These are phyloP conservation scores for Xylariales sp. DNA, from an alignment of 2,329 filamentous ascomycete genomes.

Conservation along the genomic window DNA sequence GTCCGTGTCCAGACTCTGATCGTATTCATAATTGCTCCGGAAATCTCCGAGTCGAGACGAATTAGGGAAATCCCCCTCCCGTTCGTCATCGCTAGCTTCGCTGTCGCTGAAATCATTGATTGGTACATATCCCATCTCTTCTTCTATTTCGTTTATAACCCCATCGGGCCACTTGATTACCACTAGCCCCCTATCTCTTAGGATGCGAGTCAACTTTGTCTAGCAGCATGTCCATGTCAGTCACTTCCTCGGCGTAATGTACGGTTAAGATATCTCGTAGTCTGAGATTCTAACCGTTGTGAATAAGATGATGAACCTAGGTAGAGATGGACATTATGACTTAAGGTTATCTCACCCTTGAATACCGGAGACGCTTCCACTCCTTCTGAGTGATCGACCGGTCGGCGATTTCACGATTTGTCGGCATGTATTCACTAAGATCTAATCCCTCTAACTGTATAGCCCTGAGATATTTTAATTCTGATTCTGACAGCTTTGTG, in stretches of 20 bases:
- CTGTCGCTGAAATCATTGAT: constrained; percentile 33
- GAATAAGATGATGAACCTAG: neutral
- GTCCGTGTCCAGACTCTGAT: accelerated
- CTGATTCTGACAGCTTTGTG: constrained; percentile 15
- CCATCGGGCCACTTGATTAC: constrained; percentile 26
- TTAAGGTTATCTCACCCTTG: constrained; percentile 21
- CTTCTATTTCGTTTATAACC: neutral
- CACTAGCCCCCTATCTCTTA: constrained; percentile 23
- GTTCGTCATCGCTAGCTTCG: constrained; percentile 37
- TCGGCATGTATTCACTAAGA: neutral
- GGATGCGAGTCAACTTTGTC: constrained; percentile 27
- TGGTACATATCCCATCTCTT: neutral
- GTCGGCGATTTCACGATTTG: too few relatives aligned
- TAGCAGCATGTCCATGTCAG: constrained; percentile 8
- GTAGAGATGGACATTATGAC: neutral
- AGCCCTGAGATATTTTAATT: neutral
- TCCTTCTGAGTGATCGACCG: too few relatives aligned
- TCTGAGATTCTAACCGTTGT: neutral
- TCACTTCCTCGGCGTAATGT: neutral
- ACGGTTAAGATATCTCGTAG: neutral
- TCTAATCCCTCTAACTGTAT: too few relatives aligned
- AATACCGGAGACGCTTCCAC: neutral
- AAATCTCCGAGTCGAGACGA: neutral
- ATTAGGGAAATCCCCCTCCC: constrained; percentile 23
- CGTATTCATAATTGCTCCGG: neutral